Evolutionary conservation across 139 green algal genomes (phyloP), one percentile per base, ranked within the genome.

Genomic region (Nannochloris sp.): DNA sequence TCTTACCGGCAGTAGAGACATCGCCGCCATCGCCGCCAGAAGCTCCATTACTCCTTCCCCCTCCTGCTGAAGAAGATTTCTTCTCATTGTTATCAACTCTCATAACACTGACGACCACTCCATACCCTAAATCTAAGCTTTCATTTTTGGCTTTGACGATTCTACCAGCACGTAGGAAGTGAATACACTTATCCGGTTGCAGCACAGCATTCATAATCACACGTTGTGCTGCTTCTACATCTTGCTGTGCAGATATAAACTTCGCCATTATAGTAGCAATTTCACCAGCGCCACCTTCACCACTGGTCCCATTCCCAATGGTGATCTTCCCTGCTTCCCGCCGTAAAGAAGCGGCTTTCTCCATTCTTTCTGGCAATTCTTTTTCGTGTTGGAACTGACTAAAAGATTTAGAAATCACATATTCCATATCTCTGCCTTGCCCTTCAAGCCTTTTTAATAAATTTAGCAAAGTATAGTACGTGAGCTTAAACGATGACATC

Each of bases 381-480:
- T 53, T 36, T 77, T 95, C 86, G 56, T 89, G 83, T 78, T 97
- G 92, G 68, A 94, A 98, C 79, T 98, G 90, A 61, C 92, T 79
- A 77, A 98, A 98, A 59, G 83, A 94, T 66, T 89, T 70, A 5
- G 54, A 44, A 62, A 98, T 96, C 47, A 97, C 87, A 60, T 89
- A 86, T 74, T 95, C 89, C 78, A 94, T 87, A 75, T 79, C 72
- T 33, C 80, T 56, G 12, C 76, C 77, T n/a, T 61, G 81, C 37
- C 84, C 89, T 70, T 98, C 88, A 54, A 86, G 65, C 4, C 83
- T 75, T 8, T 80, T 67, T 61, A 95, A 54, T 64, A 96, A 82
- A 73, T 98, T 98, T 30, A 99, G 81, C 75, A 98, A 83, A 12
- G 84, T 92, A 72, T 96, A 95, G 78, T 95, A 96, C 30, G 69